These are phyloP conservation scores for Echeveria elegans DNA, from an alignment of 164 flowering plant genomes.

Conservation along the genomic window DNA sequence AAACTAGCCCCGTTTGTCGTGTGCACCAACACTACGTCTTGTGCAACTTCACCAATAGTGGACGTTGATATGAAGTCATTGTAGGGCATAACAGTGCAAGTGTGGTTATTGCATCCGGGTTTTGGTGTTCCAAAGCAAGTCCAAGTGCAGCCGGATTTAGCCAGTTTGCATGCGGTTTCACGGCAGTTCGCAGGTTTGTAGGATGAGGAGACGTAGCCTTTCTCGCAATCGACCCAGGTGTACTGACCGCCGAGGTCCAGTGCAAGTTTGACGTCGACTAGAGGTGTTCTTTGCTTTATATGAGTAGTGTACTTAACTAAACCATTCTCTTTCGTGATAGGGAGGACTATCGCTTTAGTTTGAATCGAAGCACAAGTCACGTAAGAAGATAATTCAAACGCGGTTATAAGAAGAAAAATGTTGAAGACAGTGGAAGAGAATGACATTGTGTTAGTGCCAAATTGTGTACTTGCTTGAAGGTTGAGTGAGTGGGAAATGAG, in stretches of 20 bases:
- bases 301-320: slow-evolving; percentile 18
- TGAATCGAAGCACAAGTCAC: background rate
- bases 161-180: slow-evolving; percentile 16
- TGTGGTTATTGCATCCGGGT: slow-evolving; percentile 10
- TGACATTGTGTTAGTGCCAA: background rate
- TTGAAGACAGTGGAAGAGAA: background rate
- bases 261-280: slow-evolving; percentile 14
- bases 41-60: slow-evolving; percentile 11
- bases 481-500: too few species aligned
- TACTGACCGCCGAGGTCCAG: slow-evolving; percentile 21
- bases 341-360: slow-evolving; percentile 18
- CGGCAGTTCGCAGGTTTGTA: slow-evolving; percentile 15
- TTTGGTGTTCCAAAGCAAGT: background rate
- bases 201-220: slow-evolving; percentile 14
- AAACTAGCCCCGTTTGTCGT: slow-evolving; percentile 10
- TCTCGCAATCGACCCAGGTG: slow-evolving; percentile 23
- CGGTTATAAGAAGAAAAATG: background rate
- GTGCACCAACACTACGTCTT: slow-evolving; percentile 8
- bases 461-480: background rate
- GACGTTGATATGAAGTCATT: slow-evolving; percentile 7
- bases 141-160: background rate
- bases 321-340: slow-evolving; percentile 17
- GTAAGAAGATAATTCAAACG: background rate
- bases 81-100: slow-evolving; percentile 1
- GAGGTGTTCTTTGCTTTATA: slow-evolving; percentile 23